A percentile compares a stretch with the other conserved stretches of the same genome.
phyloP scores from a whole-genome alignment of 176 grass and related monocot species.

The Zoysia pacifica region DNA sequence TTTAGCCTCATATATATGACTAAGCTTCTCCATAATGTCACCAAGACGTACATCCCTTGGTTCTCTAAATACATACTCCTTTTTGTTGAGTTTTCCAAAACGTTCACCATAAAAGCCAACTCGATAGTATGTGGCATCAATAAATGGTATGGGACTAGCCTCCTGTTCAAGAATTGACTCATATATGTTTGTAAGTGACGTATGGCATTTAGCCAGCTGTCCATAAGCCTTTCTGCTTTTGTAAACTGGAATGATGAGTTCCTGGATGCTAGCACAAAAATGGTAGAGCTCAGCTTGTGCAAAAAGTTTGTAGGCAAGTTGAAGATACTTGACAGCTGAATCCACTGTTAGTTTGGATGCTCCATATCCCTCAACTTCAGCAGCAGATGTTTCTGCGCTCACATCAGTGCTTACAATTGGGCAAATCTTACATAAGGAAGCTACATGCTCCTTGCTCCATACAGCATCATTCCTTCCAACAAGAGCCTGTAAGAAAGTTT shows the following conservation, averaged over 20 bases:
- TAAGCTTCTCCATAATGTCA: conserved; percentile 99
- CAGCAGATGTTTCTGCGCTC: conserved; percentile 74
- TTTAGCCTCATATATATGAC: conserved; percentile 85
- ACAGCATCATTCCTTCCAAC: conserved; percentile 98
- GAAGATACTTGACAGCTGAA: conserved; percentile 98
- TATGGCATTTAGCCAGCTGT: conserved; percentile 96
- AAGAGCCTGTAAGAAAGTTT: conserved; percentile 66
- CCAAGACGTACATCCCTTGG: conserved; percentile 90
- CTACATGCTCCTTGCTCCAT: conserved; percentile 87
- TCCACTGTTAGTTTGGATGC: conserved; percentile 96
- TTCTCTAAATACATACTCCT: conserved; percentile 91
- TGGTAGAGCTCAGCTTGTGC: conserved; percentile 92
- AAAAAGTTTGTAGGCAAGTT: conserved; percentile 92
- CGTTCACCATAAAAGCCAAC: conserved; percentile 95
- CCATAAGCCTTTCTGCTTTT: conserved; percentile 93
- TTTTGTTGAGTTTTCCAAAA: conserved; percentile 86
- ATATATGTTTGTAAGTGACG: conserved; percentile 85
- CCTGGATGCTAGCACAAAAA: conserved; percentile 93
- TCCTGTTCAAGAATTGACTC: conserved; percentile 99
- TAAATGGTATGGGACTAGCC: conserved; percentile 93
- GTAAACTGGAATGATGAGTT: conserved; percentile 97
- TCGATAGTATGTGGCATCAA: conserved; percentile 95
- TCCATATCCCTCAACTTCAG: conserved; percentile 98
- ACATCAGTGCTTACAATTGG: conserved; percentile 83
- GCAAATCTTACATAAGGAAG: conserved; percentile 86